Conservation (phyloP, 148 eudicot genomes). For the Limonium bicolor region DNA sequence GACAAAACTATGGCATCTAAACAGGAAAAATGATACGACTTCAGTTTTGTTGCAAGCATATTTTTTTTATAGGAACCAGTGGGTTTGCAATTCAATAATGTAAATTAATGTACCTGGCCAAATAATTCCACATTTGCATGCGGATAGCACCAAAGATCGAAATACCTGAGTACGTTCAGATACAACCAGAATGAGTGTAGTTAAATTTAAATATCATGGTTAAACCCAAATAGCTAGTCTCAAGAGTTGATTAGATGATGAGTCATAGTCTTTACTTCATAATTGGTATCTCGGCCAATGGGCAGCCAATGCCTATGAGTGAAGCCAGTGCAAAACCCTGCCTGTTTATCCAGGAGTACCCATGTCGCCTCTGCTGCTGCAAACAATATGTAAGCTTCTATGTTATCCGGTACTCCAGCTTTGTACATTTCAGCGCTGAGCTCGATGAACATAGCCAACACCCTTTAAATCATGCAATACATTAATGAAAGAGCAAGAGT, state of each 20-base stretch:
- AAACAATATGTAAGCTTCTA: slow-evolving; percentile 69
- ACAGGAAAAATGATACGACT: no score
- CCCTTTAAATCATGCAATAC: slow-evolving; percentile 29
- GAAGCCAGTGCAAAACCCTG: slow-evolving; percentile 65
- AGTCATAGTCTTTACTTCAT: slow-evolving; percentile 31
- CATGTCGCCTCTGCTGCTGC: slow-evolving; percentile 63
- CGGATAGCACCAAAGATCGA: slow-evolving; percentile 75
- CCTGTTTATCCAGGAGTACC: slow-evolving; percentile 39
- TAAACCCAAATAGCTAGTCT: neutral
- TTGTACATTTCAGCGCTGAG: slow-evolving; percentile 72
- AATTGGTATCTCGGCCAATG: slow-evolving; percentile 67
- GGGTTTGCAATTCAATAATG: no score
- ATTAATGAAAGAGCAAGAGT: neutral
- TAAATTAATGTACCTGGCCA: slow-evolving; percentile 51
- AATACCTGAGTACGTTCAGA: slow-evolving; percentile 35
- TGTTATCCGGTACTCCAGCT: slow-evolving; percentile 55
- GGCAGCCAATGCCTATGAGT: slow-evolving; percentile 55
- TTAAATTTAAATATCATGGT: no score
- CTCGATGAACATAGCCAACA: slow-evolving; percentile 46
- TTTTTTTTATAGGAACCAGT: no score
- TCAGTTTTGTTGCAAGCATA: no score
- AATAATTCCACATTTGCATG: slow-evolving; percentile 54
- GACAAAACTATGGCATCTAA: no score
- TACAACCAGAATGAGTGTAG: no score
- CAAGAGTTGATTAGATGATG: neutral